A percentile compares a stretch with the other conserved stretches of the same genome.
These are phyloP conservation scores for Annulohypoxylon moriforme DNA, from an alignment of 495 filamentous ascomycete genomes.

Conservation along the genomic window DNA sequence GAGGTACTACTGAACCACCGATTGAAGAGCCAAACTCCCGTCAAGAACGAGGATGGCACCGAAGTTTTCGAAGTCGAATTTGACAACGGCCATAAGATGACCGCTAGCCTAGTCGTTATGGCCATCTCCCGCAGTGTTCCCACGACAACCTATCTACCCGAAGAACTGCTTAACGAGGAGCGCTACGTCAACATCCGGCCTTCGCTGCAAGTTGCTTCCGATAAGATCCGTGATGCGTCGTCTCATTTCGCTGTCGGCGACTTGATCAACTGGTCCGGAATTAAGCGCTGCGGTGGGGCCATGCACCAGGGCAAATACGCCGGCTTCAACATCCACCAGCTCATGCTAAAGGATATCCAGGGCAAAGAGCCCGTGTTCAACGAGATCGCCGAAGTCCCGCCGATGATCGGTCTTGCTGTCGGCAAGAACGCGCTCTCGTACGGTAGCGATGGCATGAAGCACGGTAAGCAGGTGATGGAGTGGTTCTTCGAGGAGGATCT, in stretches of 20 bases:
- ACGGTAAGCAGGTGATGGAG: slow-evolving; percentile 68
- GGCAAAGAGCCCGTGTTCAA: slow-evolving; percentile 56
- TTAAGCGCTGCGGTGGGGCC: slow-evolving; percentile 76
- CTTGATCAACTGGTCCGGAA: slow-evolving; percentile 70
- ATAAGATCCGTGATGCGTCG: slow-evolving; percentile 59
- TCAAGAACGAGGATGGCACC: slow-evolving; percentile 40
- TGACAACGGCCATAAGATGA: slow-evolving; percentile 63
- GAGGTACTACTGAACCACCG: slow-evolving; percentile 65
- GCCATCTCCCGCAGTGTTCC: slow-evolving; percentile 68
- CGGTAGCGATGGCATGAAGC: slow-evolving; percentile 61
- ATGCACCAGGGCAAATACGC: slow-evolving; percentile 73
- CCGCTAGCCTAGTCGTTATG: slow-evolving; percentile 67
- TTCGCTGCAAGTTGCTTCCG: slow-evolving; percentile 58
- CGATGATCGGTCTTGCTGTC: slow-evolving; percentile 74
- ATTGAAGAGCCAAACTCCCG: slow-evolving; percentile 53
- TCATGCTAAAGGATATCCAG: slow-evolving; percentile 57
- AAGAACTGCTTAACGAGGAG: slow-evolving; percentile 60
- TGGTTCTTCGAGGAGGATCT: slow-evolving; percentile 74
- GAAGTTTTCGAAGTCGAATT: slow-evolving; percentile 61
- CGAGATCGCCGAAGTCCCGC: slow-evolving; percentile 62
- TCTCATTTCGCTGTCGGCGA: slow-evolving; percentile 70
- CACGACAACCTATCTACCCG: slow-evolving; percentile 65
- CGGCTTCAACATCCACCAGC: slow-evolving; percentile 69
- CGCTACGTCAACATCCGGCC: slow-evolving; percentile 68
- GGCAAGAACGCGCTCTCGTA: slow-evolving; percentile 73